These are phyloP conservation scores for Hygrocybe coccinea DNA, from an alignment of 768 basidiomycete genomes.

Conservation along the genomic window DNA sequence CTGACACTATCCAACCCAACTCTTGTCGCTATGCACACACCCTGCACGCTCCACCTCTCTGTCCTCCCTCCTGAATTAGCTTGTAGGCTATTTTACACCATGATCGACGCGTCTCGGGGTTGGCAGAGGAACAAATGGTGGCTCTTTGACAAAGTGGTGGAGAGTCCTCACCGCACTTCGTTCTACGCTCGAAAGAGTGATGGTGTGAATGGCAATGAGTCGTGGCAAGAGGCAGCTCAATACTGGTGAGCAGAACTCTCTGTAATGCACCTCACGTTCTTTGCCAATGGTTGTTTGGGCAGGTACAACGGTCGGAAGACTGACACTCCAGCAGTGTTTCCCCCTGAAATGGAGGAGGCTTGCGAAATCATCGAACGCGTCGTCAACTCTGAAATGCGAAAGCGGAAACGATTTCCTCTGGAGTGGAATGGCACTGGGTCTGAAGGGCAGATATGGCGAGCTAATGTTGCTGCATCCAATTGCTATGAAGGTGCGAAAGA, in stretches of 20 bases:
- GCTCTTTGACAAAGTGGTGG: conserved; percentile 75
- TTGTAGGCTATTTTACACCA: conserved; percentile 65
- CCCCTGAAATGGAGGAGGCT: conserved; percentile 71
- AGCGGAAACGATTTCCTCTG: conserved; percentile 53
- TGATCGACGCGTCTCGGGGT: conserved; percentile 54
- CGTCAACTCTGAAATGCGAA: conserved; percentile 67
- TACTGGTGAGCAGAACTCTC: conserved; percentile 50
- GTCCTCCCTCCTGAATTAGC: conserved; percentile 73
- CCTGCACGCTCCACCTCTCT: conserved; percentile 69
- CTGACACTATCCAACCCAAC: conserved; percentile 57
- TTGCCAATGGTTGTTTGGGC: conserved; percentile 4
- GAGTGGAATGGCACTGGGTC: conserved; percentile 52
- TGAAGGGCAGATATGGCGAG: conserved; percentile 49
- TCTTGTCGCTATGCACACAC: conserved; percentile 63
- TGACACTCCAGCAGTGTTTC: conserved; percentile 52
- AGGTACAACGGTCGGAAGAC: conserved; percentile 80
- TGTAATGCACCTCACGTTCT: not conserved
- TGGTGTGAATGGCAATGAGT: conserved; percentile 39
- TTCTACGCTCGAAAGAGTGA: conserved; percentile 61
- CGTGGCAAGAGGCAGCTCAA: conserved; percentile 69
- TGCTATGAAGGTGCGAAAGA: conserved; percentile 80
- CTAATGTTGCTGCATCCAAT: conserved; percentile 83
- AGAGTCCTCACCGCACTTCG: conserved; percentile 78
- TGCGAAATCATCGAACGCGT: conserved; percentile 63
- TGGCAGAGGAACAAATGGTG: conserved; percentile 83